These are phyloP conservation scores for Nakazawaea sp. DNA, from an alignment of 805 yeast genomes.

Conservation along the genomic window DNA sequence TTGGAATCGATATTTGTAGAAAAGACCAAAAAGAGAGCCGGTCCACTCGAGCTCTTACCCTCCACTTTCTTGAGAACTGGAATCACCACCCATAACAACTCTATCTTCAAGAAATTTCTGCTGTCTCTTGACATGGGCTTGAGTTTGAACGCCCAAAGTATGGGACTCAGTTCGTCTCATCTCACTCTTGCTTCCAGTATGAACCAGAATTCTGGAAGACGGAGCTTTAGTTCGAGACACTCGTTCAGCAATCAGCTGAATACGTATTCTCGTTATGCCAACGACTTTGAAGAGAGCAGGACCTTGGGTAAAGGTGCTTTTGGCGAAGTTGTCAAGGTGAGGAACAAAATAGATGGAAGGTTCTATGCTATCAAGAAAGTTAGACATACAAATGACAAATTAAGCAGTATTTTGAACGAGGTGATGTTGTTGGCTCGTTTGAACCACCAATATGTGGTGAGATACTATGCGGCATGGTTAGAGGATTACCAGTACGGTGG, in stretches of 20 bases:
- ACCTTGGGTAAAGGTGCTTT: slow-evolving; percentile 91
- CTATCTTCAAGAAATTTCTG: slow-evolving; percentile 1
- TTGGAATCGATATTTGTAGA: slow-evolving; percentile 56
- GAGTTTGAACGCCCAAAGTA: neutral
- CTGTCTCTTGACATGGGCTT: neutral
- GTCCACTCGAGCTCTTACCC: slow-evolving; percentile 81
- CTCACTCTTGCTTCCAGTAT: slow-evolving; percentile 6
- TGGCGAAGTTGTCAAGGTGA: slow-evolving; percentile 97
- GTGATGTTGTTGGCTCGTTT: slow-evolving; percentile 87
- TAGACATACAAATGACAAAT: slow-evolving; percentile 70
- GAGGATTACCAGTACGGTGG: slow-evolving; percentile 40
- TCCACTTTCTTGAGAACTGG: slow-evolving; percentile 76
- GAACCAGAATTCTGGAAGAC: slow-evolving; percentile 23
- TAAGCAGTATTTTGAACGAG: slow-evolving; percentile 80
- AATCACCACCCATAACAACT: slow-evolving; percentile 19
- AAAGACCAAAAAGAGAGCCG: slow-evolving; percentile 65
- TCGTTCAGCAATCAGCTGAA: slow-evolving; percentile 17
- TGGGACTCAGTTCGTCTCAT: slow-evolving; percentile 14
- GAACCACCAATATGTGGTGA: slow-evolving; percentile 91
- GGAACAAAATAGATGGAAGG: slow-evolving; percentile 90
- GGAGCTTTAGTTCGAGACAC: slow-evolving; percentile 34
- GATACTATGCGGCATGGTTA: slow-evolving; percentile 97
- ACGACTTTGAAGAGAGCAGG: slow-evolving; percentile 94
- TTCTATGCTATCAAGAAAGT: slow-evolving; percentile 93
- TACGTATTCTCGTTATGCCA: slow-evolving; percentile 65